These are phyloP conservation scores for Daldinia concentrica DNA, from an alignment of 495 filamentous ascomycete species.

Conservation along the genomic window DNA sequence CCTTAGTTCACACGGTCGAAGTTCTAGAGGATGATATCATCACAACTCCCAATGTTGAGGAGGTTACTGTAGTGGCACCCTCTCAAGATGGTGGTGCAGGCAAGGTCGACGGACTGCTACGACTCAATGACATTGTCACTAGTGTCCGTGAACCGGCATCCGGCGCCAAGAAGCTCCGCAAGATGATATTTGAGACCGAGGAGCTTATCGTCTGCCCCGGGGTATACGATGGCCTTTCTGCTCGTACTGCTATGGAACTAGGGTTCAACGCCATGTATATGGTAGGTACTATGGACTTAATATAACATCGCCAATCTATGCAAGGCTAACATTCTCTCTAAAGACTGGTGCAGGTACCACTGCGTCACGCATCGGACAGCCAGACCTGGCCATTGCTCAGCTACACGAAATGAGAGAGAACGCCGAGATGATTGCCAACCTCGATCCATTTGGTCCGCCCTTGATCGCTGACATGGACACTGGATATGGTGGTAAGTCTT, in stretches of 20 bases:
- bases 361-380: conserved; percentile 67
- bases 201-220: conserved; percentile 67
- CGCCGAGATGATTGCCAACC: conserved; percentile 72
- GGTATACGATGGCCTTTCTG: conserved; percentile 74
- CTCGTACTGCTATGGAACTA: conserved; percentile 67
- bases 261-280: conserved; percentile 74
- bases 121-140: conserved; percentile 30
- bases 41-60: conserved; percentile 8
- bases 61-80: conserved; percentile 8
- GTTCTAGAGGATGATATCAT: conserved; percentile 18
- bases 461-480: conserved; percentile 75
- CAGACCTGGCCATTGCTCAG: conserved; percentile 69
- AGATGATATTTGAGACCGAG: conserved; percentile 50
- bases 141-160: conserved; percentile 46
- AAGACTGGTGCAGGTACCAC: conserved; percentile 74
- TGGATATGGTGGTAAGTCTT: conserved; percentile 62
- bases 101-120: conserved; percentile 11
- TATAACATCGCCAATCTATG: background rate
- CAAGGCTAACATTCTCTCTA: background rate
- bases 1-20: conserved; percentile 26
- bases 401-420: conserved; percentile 70
- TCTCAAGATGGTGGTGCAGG: background rate
- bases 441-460: conserved; percentile 64
- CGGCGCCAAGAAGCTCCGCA: conserved; percentile 58
- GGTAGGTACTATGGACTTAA: conserved; percentile 52